Evolutionary conservation across 139 green algal species (phyloP).

Genomic region (Medakamo hakoo): DNA sequence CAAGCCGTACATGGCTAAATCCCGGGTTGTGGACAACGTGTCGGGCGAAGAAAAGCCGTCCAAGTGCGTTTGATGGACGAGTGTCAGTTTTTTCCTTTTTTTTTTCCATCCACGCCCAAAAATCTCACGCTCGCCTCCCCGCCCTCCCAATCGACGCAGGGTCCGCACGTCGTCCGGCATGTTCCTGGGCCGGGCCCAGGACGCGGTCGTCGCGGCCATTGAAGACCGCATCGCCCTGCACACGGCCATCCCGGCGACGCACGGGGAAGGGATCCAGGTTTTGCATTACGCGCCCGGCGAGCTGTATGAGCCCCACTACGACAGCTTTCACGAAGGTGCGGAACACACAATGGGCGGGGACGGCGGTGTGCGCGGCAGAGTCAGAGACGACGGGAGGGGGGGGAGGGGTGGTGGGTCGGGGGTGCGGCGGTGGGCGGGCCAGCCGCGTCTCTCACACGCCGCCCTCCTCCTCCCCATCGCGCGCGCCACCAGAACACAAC

Average conservation of each 20-base stretch:
- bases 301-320: not conserved
- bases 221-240: constrained; percentile 27
- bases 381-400: not conserved
- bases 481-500: no score
- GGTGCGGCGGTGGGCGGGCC: no score
- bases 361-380: no score
- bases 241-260: constrained; percentile 21
- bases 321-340: not conserved
- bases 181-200: constrained; percentile 12
- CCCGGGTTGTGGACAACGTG: not conserved
- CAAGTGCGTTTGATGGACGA: constrained; percentile 18
- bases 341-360: no score
- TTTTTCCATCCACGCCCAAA: constrained; percentile 25
- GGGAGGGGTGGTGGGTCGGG: not conserved
- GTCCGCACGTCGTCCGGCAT: constrained; percentile 3
- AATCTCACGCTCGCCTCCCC: not conserved
- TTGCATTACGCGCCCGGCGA: not conserved
- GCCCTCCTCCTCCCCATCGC: no score
- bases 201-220: constrained; percentile 13
- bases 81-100: no score
- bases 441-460: no score
- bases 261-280: constrained; percentile 34
- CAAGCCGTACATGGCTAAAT: constrained; percentile 9
- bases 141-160: not conserved
- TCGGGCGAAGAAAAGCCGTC: no score